Conservation (phyloP, 176 grass and related monocot genomes). For the Carex cristatella region DNA sequence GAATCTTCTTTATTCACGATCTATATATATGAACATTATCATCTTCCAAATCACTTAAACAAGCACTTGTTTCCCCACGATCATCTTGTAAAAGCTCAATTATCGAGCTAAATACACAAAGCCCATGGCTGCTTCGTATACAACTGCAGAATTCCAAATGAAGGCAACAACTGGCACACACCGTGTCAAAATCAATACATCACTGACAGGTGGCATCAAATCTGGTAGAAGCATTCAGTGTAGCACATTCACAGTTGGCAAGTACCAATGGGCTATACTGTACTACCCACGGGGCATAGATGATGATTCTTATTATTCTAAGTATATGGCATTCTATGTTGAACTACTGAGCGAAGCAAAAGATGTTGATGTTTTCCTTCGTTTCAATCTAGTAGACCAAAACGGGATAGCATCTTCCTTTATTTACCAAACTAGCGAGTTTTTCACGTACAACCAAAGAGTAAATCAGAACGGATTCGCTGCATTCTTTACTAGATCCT, state of each 20-base stretch:
- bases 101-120: too few species aligned
- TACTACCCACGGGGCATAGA: background rate
- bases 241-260: background rate
- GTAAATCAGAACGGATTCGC: background rate
- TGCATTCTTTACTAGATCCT: too few species aligned
- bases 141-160: background rate
- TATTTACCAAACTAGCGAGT: rapidly evolving
- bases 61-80: too few species aligned
- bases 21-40: too few species aligned
- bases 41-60: too few species aligned
- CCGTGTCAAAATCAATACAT: background rate
- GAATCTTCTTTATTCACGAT: too few species aligned
- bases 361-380: background rate
- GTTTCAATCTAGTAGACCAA: background rate
- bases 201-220: background rate
- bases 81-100: too few species aligned
- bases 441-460: background rate
- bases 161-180: background rate
- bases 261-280: background rate
- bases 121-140: background rate
- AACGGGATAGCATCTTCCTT: background rate
- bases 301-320: background rate
- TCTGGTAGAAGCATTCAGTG: background rate
- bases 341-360: background rate
- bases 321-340: background rate